Percentiles rank a stretch among this genome's conserved stretches.
phyloP scores from a whole-genome alignment of 495 filamentous ascomycete genomes.

The Entonaema liquescens region DNA sequence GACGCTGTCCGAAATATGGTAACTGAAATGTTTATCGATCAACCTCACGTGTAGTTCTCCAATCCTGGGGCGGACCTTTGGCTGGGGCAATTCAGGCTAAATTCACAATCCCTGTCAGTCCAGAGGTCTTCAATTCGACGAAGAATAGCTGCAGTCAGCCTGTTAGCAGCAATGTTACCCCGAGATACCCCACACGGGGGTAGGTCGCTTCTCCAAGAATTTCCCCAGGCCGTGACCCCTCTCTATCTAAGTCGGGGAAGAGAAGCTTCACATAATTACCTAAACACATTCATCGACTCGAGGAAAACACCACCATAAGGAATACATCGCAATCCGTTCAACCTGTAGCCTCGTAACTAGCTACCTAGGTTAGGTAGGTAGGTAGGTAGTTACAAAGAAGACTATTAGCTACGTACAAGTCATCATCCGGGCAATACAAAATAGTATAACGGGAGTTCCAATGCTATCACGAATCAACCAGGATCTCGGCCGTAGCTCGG shows the following conservation, averaged over 20 bases:
- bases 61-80: conserved; percentile 12
- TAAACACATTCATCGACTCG: background rate
- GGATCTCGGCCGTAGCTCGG: conserved; percentile 33
- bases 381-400: too few species aligned
- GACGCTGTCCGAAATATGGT: background rate
- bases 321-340: background rate
- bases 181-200: conserved; percentile 36
- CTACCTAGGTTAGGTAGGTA: background rate
- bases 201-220: conserved; percentile 23
- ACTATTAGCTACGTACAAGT: background rate
- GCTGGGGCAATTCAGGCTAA: conserved; percentile 44
- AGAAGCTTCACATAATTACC: background rate
- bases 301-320: background rate
- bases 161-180: conserved; percentile 22
- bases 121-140: conserved; percentile 1
- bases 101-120: conserved; percentile 20
- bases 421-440: background rate
- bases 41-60: conserved; percentile 28
- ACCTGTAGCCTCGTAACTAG: background rate
- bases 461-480: conserved; percentile 27
- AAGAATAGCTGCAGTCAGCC: background rate
- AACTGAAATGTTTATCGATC: background rate
- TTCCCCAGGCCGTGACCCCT: conserved; percentile 2
- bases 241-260: background rate
- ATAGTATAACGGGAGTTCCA: conserved; percentile 11